Evolutionary conservation across 441 rosid species (phyloP), one percentile per base, ranked within the genome.

Genomic region (Arabidopsis lyrata): DNA sequence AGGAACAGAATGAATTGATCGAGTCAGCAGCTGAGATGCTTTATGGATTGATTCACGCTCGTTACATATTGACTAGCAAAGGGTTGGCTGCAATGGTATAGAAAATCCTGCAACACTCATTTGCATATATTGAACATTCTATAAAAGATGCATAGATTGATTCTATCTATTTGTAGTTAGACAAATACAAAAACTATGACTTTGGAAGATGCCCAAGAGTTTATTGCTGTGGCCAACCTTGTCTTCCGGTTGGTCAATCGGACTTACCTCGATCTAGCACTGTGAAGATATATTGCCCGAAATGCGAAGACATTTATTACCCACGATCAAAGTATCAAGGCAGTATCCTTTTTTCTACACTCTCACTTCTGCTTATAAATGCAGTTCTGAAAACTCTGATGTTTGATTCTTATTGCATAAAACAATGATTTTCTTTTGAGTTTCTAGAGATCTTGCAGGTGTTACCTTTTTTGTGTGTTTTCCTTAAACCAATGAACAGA

Each of bases 121-220:
- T 48, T 50, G 20, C 12, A 31, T 53, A 8, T 42, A 18, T 63
- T 20, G 3, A 18, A 61, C 32, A 0, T 24, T 50, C 5, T 66
- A 11, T 36, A 39, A 42, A 57, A 39, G 6, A 35, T 34, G 35
- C 31, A 18, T 20, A 12, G 5, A 32, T 7, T 49, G 41, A 62
- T 15, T 62, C 66, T 42, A 3, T 42, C 2, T 68, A 1, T 50
- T 79, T 73, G 72, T 87, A 95, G 97, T 73, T 89, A 42, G 99
- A 92, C 66, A 95, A 91, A 82, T 95, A 91, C 86, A 95, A 91
- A 79, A 95, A 82, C 77, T 92, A 86, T 62, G 99, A 95, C 77
- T 95, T 95, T 75, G 98, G 99, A 63, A 88, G 98, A 81, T 95
- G 98, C 82, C 99, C 99, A 20, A 83, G 98, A 85, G 96, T 93